Percentiles rank a stretch among this genome's conserved stretches.
Conservation (phyloP, 352 stramenopile species). For the Phytopythium ostracodes region DNA sequence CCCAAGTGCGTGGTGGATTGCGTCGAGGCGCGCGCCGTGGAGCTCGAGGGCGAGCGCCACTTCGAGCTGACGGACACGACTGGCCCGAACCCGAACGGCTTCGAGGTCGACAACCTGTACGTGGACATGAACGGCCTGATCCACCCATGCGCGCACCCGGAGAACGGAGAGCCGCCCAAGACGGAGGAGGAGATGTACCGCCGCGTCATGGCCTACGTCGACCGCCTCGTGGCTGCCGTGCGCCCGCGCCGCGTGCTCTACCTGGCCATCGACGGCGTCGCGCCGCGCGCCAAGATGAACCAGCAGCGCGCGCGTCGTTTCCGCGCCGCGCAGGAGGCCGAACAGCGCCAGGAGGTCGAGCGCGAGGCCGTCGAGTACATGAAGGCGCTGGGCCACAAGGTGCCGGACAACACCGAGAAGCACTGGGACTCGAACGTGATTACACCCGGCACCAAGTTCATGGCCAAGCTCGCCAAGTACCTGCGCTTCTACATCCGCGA, state of each 20-base stretch:
- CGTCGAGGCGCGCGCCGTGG: slow-evolving; percentile 58
- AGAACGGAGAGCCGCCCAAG: slow-evolving; percentile 87
- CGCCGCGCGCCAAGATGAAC: slow-evolving; percentile 99
- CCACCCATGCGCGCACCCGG: slow-evolving; percentile 98
- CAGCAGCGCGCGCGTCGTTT: slow-evolving; percentile 98
- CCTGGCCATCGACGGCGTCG: slow-evolving; percentile 98
- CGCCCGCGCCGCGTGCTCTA: slow-evolving; percentile 95
- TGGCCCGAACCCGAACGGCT: slow-evolving; percentile 91
- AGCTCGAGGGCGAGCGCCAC: slow-evolving; percentile 78
- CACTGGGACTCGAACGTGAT: slow-evolving; percentile 99
- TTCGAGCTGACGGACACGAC: slow-evolving; percentile 77
- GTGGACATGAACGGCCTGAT: slow-evolving; percentile 99
- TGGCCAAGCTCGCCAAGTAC: slow-evolving; percentile 92
- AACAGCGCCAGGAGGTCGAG: slow-evolving; percentile 92
- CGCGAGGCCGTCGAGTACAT: slow-evolving; percentile 92
- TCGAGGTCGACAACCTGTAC: slow-evolving; percentile 98
- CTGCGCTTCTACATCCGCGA: slow-evolving; percentile 93
- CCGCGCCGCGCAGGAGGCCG: slow-evolving; percentile 93
- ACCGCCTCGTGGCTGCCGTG: slow-evolving; percentile 94
- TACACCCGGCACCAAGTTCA: slow-evolving; percentile 98
- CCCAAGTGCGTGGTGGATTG: slow-evolving; percentile 96
- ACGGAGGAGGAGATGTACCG: slow-evolving; percentile 99
- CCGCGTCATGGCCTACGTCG: slow-evolving; percentile 95
- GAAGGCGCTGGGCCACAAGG: slow-evolving; percentile 80
- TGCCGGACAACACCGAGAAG: slow-evolving; percentile 74